phyloP scores from a whole-genome alignment of 164 flowering plant genomes.

The Aristolochia contorta region DNA sequence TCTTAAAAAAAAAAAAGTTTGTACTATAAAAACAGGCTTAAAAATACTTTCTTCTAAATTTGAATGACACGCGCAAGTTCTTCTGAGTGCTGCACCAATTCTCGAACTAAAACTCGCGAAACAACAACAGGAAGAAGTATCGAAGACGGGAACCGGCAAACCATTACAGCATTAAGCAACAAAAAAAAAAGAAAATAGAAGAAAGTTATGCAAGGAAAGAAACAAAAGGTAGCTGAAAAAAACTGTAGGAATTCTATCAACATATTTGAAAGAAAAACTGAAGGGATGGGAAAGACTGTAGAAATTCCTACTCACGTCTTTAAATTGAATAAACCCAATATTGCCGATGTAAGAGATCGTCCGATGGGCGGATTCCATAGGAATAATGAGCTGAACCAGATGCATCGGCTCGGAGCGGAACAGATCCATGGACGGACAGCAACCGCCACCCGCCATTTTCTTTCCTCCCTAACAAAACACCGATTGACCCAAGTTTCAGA shows the following conservation, averaged over 20 bases:
- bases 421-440: slow-evolving; percentile 90
- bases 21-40: no score
- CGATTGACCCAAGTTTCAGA: no score
- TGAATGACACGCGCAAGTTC: no score
- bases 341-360: slow-evolving; percentile 83
- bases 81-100: no score
- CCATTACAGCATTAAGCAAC: no score
- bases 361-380: slow-evolving; percentile 78
- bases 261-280: slow-evolving; percentile 56
- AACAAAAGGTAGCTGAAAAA: not conserved
- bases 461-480: not conserved
- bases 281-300: not conserved
- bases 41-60: no score
- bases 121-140: no score
- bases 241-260: slow-evolving; percentile 13
- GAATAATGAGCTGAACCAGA: slow-evolving; percentile 83
- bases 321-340: slow-evolving; percentile 84
- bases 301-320: slow-evolving; percentile 45
- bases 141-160: no score
- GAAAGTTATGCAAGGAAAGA: not conserved
- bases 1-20: no score
- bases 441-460: slow-evolving; percentile 33
- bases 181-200: no score
- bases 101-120: no score
- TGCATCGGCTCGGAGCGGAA: slow-evolving; percentile 93